phyloP scores from a whole-genome alignment of 2,329 filamentous ascomycete genomes.

The Alternaria triticimaculans region DNA sequence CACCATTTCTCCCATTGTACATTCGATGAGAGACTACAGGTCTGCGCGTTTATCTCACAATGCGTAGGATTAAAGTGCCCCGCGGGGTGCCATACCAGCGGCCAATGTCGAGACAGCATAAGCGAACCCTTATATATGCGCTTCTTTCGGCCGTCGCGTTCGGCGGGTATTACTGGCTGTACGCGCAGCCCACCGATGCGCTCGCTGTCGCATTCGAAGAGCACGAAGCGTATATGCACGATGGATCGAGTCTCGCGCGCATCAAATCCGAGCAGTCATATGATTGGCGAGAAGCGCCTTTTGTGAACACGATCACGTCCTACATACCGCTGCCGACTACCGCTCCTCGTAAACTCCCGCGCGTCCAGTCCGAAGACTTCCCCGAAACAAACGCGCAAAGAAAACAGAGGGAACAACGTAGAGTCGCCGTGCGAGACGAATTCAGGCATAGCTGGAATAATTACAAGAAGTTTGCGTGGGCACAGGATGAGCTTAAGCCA shows the following conservation, averaged over 20 bases:
- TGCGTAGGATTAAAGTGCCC: constrained; percentile 40
- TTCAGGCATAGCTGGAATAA: constrained; percentile 54
- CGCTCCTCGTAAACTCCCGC: constrained; percentile 47
- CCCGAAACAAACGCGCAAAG: constrained; percentile 40
- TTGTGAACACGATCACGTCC: constrained; percentile 46
- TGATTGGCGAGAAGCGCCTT: constrained; percentile 53
- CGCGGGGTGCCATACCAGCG: constrained; percentile 27
- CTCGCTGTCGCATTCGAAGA: constrained; percentile 37
- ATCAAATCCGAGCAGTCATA: constrained; percentile 35
- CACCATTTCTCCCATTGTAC: constrained; percentile 3
- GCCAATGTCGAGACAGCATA: constrained; percentile 42
- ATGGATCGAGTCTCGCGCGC: constrained; percentile 18
- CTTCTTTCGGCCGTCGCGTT: constrained; percentile 32
- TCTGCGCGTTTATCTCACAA: constrained; percentile 17
- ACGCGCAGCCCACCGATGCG: constrained; percentile 34
- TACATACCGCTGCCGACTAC: constrained; percentile 49
- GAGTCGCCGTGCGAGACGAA: constrained; percentile 49
- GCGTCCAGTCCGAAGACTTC: constrained; percentile 50
- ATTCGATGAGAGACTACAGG: constrained; percentile 5
- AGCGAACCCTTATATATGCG: constrained; percentile 35
- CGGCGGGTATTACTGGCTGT: constrained; percentile 38
- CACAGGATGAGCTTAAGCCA: constrained; percentile 55
- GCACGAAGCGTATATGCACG: constrained; percentile 44
- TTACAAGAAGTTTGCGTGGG: constrained; percentile 55
- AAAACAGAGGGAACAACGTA: constrained; percentile 36